These are phyloP conservation scores for Pseudomassariella vexata DNA, from an alignment of 2,329 filamentous ascomycete species.

Conservation along the genomic window DNA sequence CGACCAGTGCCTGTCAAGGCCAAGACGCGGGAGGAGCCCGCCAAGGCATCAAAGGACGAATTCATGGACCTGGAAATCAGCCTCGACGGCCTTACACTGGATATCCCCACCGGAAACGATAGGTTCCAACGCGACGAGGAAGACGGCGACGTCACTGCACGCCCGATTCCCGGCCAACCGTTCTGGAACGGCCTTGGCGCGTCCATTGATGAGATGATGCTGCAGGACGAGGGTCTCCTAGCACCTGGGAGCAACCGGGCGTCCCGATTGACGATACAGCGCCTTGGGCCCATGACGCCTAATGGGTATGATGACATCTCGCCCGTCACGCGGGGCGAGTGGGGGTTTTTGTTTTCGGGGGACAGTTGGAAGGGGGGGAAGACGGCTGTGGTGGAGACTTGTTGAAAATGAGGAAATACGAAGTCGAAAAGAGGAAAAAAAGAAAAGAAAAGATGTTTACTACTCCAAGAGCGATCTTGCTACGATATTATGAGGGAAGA, in stretches of 20 bases:
- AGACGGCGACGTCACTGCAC: slow-evolving; percentile 29
- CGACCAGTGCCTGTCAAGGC: slow-evolving; percentile 3
- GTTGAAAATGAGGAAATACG: slow-evolving; percentile 21
- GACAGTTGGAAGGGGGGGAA: slow-evolving; percentile 35
- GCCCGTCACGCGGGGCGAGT: slow-evolving; percentile 56
- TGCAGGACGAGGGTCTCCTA: slow-evolving; percentile 13
- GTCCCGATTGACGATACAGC: slow-evolving; percentile 13
- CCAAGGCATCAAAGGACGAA: not conserved
- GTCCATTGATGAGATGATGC: slow-evolving; percentile 41
- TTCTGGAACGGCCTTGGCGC: slow-evolving; percentile 13
- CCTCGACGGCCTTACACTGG: slow-evolving; percentile 10
- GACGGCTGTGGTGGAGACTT: slow-evolving; percentile 48
- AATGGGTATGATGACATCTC: slow-evolving; percentile 58
- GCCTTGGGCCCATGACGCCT: slow-evolving; percentile 47
- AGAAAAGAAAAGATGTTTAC: not conserved
- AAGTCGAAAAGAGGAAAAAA: not conserved
- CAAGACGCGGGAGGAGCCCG: not conserved
- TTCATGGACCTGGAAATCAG: slow-evolving; percentile 15
- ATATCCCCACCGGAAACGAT: too few relatives aligned
- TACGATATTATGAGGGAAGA: too few relatives aligned
- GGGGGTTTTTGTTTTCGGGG: slow-evolving; percentile 54
- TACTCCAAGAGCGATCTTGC: slow-evolving; percentile 6
- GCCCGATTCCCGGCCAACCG: slow-evolving; percentile 21
- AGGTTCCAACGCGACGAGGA: slow-evolving; percentile 26
- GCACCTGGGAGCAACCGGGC: slow-evolving; percentile 6